A percentile compares a stretch with the other conserved stretches of the same genome.
phyloP scores from a whole-genome alignment of 306 rosid species.

The Prunus dulcis region DNA sequence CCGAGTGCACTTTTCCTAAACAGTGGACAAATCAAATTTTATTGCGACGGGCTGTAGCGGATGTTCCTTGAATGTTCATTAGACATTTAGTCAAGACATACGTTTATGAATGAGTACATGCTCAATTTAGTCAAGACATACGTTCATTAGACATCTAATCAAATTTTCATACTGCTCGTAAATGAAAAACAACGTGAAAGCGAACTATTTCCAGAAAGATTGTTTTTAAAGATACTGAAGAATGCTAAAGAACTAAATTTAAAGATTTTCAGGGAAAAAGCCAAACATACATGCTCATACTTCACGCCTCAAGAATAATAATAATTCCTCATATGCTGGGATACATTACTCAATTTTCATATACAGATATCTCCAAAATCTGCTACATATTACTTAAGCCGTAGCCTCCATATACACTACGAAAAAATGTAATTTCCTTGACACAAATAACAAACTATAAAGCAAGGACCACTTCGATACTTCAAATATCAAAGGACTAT shows the following conservation, averaged over 20 bases:
- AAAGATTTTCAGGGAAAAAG: background rate
- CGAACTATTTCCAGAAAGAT: constrained; percentile 9
- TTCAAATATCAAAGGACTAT: background rate
- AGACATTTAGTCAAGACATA: no score
- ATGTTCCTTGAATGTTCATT: no score
- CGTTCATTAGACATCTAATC: no score
- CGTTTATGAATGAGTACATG: no score
- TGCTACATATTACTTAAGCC: background rate
- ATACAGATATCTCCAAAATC: background rate
- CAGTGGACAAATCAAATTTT: no score
- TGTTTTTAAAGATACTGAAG: no score
- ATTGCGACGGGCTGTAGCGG: no score
- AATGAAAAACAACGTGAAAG: constrained; percentile 70
- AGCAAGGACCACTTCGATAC: background rate
- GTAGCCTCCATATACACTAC: background rate
- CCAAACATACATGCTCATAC: background rate
- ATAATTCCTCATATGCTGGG: no score
- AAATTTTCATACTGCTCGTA: constrained; percentile 86
- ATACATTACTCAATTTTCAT: no score
- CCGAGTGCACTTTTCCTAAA: no score
- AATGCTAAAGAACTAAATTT: no score
- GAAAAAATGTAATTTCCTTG: background rate
- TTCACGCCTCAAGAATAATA: background rate
- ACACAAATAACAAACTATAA: background rate
- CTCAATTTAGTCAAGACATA: no score